phyloP scores from a whole-genome alignment of 331 rosid genomes.

The Malus hybrid region DNA sequence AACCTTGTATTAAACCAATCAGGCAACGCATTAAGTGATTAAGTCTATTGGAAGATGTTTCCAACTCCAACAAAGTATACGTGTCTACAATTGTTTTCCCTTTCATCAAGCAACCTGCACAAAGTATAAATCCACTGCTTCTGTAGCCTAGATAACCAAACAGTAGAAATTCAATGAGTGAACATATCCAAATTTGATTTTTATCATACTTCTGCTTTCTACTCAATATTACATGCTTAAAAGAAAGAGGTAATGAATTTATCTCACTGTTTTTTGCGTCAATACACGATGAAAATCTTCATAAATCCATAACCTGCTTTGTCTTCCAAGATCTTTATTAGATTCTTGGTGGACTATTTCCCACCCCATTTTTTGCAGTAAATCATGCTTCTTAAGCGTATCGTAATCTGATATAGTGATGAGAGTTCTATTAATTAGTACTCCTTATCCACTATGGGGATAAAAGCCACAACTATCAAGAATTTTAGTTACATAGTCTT shows the following conservation, averaged over 20 bases:
- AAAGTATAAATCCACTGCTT: neutral
- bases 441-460: neutral
- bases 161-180: neutral
- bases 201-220: neutral
- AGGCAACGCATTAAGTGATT: too few relatives aligned
- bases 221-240: neutral
- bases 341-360: neutral
- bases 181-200: neutral
- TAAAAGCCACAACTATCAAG: neutral
- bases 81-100: too few relatives aligned
- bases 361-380: neutral
- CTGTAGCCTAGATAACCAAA: neutral
- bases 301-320: neutral
- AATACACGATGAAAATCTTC: neutral
- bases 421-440: neutral
- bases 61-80: too few relatives aligned
- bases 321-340: neutral
- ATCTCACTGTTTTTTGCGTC: neutral
- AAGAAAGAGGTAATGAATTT: too few relatives aligned
- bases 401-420: neutral
- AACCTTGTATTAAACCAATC: too few relatives aligned
- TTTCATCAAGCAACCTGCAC: too few relatives aligned
- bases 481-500: neutral
- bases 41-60: too few relatives aligned
- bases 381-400: neutral